Percentiles rank a stretch among this genome's conserved stretches.
These are phyloP conservation scores for Candida ponderosae DNA, from an alignment of 805 yeast species.

Conservation along the genomic window DNA sequence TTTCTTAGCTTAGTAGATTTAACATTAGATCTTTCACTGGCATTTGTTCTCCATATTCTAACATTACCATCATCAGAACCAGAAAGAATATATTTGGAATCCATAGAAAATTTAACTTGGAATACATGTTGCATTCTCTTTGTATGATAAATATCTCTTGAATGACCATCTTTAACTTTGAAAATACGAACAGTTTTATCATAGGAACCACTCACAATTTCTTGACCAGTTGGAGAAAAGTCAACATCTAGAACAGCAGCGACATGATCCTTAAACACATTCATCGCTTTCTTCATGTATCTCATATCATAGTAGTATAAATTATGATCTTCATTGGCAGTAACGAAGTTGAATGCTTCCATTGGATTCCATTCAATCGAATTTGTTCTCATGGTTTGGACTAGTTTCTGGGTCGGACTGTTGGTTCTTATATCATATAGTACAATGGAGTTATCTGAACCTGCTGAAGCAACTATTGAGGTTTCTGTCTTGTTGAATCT, in stretches of 20 bases:
- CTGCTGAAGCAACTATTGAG: constrained; percentile 79
- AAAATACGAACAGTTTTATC: constrained; percentile 87
- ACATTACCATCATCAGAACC: constrained; percentile 97
- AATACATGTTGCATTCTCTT: constrained; percentile 96
- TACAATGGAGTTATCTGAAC: constrained; percentile 85
- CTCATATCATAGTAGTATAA: constrained; percentile 96
- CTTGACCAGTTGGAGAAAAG: constrained; percentile 95
- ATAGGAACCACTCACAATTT: constrained; percentile 89
- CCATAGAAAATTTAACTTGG: constrained; percentile 79
- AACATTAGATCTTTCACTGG: constrained; percentile 76
- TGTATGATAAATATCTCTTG: constrained; percentile 92
- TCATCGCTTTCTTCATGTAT: constrained; percentile 70
- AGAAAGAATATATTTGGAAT: constrained; percentile 74
- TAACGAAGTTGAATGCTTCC: constrained; percentile 91
- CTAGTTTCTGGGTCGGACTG: constrained; percentile 87
- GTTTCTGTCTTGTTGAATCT: constrained; percentile 88
- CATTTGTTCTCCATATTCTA: constrained; percentile 85
- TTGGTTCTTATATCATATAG: constrained; percentile 86
- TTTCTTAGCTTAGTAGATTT: constrained; percentile 74
- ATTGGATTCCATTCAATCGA: constrained; percentile 94
- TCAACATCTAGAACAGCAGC: constrained; percentile 93
- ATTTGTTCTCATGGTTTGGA: constrained; percentile 76
- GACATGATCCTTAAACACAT: constrained; percentile 91
- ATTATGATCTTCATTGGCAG: constrained; percentile 92
- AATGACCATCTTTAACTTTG: constrained; percentile 75